phyloP scores from a whole-genome alignment of 2,329 filamentous ascomycete species.

The Cercospora sp. region DNA sequence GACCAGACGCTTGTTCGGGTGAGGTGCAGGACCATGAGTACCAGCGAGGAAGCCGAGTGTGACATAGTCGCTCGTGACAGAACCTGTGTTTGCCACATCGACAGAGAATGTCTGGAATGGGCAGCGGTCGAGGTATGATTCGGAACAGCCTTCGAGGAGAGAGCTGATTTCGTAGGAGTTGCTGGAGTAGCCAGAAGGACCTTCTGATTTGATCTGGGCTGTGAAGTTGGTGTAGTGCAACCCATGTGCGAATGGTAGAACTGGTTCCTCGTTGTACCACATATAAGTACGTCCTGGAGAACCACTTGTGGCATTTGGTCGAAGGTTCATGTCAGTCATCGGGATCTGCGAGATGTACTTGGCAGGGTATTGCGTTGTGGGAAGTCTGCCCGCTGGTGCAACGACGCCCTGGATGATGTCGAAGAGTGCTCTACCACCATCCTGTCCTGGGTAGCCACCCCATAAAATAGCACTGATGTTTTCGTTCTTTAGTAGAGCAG shows the following conservation, averaged over 20 bases:
- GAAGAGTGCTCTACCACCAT: conserved; percentile 57
- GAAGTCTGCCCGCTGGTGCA: conserved; percentile 56
- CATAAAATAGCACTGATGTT: conserved; percentile 57
- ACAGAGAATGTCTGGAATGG: conserved; percentile 47
- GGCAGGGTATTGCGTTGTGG: conserved; percentile 57
- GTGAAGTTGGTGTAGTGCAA: conserved; percentile 60
- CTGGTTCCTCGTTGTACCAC: conserved; percentile 56
- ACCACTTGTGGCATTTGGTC: conserved; percentile 43
- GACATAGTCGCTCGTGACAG: conserved; percentile 53
- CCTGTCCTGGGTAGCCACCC: conserved; percentile 62
- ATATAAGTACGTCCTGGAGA: conserved; percentile 59
- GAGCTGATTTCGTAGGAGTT: conserved; percentile 39
- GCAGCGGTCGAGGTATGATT: conserved; percentile 45
- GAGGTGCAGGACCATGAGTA: conserved; percentile 51
- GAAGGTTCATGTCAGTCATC: conserved; percentile 58
- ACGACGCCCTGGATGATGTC: conserved; percentile 54
- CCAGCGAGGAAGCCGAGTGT: conserved; percentile 53
- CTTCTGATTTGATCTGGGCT: conserved; percentile 26
- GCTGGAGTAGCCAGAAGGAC: conserved; percentile 18
- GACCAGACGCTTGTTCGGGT: conserved; percentile 55
- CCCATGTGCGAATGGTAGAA: conserved; percentile 57
- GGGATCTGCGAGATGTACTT: conserved; percentile 53
- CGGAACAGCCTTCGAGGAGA: conserved; percentile 41
- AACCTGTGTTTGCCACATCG: conserved; percentile 52
- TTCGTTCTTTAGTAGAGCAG: conserved; percentile 49